Conservation (phyloP, 208 protist genomes). For the Crithidia brevicula region DNA sequence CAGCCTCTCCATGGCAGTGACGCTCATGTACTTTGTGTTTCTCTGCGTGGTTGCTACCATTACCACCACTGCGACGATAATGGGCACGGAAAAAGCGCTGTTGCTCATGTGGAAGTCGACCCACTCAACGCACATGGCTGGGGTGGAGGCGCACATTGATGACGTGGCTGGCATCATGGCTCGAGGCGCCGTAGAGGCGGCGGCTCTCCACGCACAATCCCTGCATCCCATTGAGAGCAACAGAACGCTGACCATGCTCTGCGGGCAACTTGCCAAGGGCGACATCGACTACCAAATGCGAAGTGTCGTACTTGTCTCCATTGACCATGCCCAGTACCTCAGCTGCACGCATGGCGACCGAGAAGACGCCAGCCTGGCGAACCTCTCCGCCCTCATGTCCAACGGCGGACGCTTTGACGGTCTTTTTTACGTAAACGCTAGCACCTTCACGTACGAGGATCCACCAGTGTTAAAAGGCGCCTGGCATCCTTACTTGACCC, state of each 20-base stretch:
- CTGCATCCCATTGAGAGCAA: not conserved
- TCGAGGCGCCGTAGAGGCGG: not conserved
- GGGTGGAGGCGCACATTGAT: not conserved
- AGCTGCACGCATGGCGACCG: not conserved
- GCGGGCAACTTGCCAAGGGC: not conserved
- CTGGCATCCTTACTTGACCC: not conserved
- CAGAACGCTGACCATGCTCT: slow-evolving; percentile 10
- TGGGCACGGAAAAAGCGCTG: not conserved
- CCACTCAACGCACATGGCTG: not conserved
- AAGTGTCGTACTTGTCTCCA: not conserved
- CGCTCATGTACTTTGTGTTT: not conserved
- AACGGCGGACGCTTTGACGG: not conserved
- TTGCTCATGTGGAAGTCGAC: not conserved
- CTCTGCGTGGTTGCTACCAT: not conserved
- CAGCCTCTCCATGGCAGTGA: not conserved
- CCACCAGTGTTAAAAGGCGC: not conserved
- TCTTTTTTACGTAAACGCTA: not conserved
- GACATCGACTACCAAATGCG: not conserved
- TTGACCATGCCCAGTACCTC: not conserved
- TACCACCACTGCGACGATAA: not conserved
- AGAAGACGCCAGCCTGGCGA: not conserved
- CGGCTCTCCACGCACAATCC: not conserved
- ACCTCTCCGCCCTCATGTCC: not conserved
- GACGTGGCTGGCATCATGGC: not conserved
- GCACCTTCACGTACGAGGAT: slow-evolving; percentile 1